Base-by-base conservation (phyloP, 176 grass and related monocot genomes). In the Dendrocalamus sinicus region DNA sequence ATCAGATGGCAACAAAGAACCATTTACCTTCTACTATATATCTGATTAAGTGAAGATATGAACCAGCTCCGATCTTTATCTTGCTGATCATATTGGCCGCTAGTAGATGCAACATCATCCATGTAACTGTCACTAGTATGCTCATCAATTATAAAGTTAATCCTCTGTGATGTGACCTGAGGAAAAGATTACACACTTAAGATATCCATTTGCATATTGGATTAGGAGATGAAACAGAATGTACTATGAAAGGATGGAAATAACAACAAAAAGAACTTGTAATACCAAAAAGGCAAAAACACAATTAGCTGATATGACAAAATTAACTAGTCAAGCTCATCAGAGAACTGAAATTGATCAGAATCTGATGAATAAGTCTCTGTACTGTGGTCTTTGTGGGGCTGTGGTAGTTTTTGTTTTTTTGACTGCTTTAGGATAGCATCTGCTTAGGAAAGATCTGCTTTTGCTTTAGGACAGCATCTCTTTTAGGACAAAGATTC, bases 21-120 rank as follows among this genome's bases (percentile, higher is more conserved):
- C 48, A 63, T 83, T 52, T 88, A 98, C 96, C 96, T 93, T 94
- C 96, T 89, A 86, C 72, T 91, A 72, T 92, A 95, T 87, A 98
- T 94, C 85, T 95, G 88, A 76, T 90, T 89, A 74, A 98, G 84
- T 70, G 91, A 98, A 70, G 93, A 94, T 84, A 98, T 79, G 83
- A 94, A 92, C 96, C 96, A 98, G 84, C 93, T 98, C 57, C 93
- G 84, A 88, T 98, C 91, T 90, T 93, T 95, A 26, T 98, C 93
- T 84, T 73, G 84, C 82, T 95, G 90, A 84, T 85, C 82, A 84
- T 72, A 91, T 93, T 90, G 92, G 62, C 78, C 85, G 73, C 85
- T 88, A 88, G 86, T 81, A 84, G 88, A 86, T 79, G 88, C 78
- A 26, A 8, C 70, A 72, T 91, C 96, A 44, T 95, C 93, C 80